Conservation (phyloP, 108 stramenopile species). For the Cyclotella sp. region DNA sequence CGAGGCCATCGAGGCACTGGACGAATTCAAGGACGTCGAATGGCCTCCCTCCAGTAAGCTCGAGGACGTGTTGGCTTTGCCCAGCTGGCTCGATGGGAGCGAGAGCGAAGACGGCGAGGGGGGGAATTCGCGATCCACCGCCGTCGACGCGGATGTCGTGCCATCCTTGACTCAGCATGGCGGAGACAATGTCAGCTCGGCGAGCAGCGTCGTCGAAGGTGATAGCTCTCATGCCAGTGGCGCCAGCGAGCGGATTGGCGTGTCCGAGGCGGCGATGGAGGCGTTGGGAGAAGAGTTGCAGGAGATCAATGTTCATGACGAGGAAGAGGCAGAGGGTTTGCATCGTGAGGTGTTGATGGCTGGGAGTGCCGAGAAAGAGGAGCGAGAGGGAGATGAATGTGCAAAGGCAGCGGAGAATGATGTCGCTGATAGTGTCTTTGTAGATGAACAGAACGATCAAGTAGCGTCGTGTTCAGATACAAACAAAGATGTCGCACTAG, state of each 20-base stretch:
- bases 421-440: slow-evolving; percentile 4
- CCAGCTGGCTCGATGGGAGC: slow-evolving; percentile 31
- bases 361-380: background rate
- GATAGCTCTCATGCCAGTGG: background rate
- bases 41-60: slow-evolving; percentile 44
- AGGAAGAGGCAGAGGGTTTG: background rate
- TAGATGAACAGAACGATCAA: background rate
- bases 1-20: slow-evolving; percentile 52
- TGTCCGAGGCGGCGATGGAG: slow-evolving; percentile 24
- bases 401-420: background rate
- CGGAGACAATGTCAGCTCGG: background rate
- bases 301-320: background rate
- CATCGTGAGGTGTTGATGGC: background rate
- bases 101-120: background rate
- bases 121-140: background rate
- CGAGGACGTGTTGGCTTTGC: slow-evolving; percentile 23
- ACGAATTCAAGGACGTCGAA: slow-evolving; percentile 50
- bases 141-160: background rate
- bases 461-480: too few species aligned
- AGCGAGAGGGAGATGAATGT: background rate
- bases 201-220: background rate
- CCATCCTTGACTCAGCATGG: background rate
- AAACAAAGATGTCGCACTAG: background rate
- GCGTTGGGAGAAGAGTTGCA: slow-evolving; percentile 14
- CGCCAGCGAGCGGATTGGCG: slow-evolving; percentile 12